These are phyloP conservation scores for Amylostereum chailletii DNA, from an alignment of 1,284 basidiomycete genomes.

Conservation along the genomic window DNA sequence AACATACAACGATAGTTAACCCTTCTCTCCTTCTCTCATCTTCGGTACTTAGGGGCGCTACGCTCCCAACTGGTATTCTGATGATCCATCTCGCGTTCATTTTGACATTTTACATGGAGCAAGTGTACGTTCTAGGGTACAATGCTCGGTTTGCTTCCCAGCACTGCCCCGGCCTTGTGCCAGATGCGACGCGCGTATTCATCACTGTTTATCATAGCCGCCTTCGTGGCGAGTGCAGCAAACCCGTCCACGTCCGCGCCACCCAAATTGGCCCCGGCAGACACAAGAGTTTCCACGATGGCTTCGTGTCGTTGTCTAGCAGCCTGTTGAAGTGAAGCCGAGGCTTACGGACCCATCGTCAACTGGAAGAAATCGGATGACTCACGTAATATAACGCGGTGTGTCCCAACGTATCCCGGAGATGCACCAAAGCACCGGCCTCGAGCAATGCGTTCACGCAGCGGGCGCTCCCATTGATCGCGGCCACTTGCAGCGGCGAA, in stretches of 20 bases:
- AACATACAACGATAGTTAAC: no score
- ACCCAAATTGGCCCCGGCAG: slow-evolving; percentile 67
- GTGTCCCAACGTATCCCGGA: slow-evolving; percentile 71
- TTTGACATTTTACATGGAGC: no score
- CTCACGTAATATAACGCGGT: slow-evolving; percentile 76
- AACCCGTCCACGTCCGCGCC: slow-evolving; percentile 59
- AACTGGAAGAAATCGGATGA: slow-evolving; percentile 5
- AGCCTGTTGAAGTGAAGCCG: slow-evolving; percentile 34
- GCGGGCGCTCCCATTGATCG: slow-evolving; percentile 54
- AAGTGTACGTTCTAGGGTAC: no score
- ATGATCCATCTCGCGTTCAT: no score
- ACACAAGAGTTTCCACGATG: slow-evolving; percentile 63
- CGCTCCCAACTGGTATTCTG: no score
- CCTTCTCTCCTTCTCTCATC: no score
- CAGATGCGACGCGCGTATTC: no score
- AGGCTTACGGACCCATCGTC: not conserved
- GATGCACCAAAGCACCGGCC: slow-evolving; percentile 82
- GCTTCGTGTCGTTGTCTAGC: slow-evolving; percentile 54
- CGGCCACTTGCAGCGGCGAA: slow-evolving; percentile 76
- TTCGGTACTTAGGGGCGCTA: no score
- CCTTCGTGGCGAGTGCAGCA: slow-evolving; percentile 38
- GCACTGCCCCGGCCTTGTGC: no score
- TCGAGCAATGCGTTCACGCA: slow-evolving; percentile 58
- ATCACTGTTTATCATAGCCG: slow-evolving; percentile 23
- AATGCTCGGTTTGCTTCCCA: no score